A percentile compares a stretch with the other conserved stretches of the same genome.
Conservation (phyloP, 176 grass and related monocot species). For the Musa acuminata region DNA sequence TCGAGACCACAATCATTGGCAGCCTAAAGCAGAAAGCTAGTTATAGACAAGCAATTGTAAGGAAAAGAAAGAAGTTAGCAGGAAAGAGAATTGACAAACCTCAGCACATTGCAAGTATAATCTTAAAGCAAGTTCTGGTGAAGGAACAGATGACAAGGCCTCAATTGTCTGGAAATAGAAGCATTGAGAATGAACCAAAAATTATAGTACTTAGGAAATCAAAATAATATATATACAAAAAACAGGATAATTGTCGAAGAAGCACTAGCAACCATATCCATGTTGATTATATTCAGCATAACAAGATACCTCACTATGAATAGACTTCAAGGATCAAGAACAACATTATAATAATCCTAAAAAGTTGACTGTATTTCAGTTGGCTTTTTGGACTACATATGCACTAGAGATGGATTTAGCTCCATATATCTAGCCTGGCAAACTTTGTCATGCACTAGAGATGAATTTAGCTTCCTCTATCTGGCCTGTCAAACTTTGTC, state of each 20-base stretch:
- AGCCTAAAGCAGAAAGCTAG: slow-evolving; percentile 42
- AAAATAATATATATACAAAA: neutral
- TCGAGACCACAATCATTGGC: slow-evolving; percentile 93
- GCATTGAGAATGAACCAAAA: neutral
- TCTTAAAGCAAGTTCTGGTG: slow-evolving; percentile 60
- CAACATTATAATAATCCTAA: neutral
- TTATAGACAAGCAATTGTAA: slow-evolving; percentile 2
- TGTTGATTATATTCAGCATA: neutral
- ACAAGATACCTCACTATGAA: neutral
- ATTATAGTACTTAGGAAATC: neutral
- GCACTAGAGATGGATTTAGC: too few species aligned
- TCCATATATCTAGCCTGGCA: too few species aligned
- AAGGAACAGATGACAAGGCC: slow-evolving; percentile 53
- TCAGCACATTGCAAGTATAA: slow-evolving; percentile 74
- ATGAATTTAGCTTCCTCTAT: neutral
- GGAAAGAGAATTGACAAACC: slow-evolving; percentile 29
- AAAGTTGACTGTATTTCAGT: neutral
- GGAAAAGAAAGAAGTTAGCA: slow-evolving; percentile 14
- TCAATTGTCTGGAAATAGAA: slow-evolving; percentile 50
- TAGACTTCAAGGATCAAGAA: neutral
- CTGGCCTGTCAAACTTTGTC: neutral
- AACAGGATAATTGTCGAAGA: neutral
- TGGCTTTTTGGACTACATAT: neutral
- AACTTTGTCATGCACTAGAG: too few species aligned
- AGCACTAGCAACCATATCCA: neutral